phyloP scores from a whole-genome alignment of 306 rosid species.

The Vigna nakashimae region DNA sequence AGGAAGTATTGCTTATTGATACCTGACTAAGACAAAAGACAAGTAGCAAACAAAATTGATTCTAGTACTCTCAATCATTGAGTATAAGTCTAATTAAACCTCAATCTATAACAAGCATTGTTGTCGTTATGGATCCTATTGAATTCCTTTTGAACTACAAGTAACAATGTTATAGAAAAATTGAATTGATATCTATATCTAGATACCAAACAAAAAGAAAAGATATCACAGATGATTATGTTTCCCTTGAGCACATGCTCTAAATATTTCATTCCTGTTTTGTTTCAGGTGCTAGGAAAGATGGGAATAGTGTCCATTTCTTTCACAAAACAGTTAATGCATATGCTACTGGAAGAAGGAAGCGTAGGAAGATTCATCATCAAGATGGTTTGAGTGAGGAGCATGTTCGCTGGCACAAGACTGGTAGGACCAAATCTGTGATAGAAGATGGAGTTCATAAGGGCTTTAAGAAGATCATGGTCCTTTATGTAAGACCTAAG shows the following conservation, averaged over 20 bases:
- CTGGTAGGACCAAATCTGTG: constrained; percentile 51
- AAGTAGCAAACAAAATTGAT: neutral
- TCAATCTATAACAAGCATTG: neutral
- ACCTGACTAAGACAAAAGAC: neutral
- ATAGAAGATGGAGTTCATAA: constrained; percentile 47
- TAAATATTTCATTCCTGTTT: constrained; percentile 22
- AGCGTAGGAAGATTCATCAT: constrained; percentile 54
- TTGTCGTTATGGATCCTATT: neutral
- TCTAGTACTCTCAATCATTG: neutral
- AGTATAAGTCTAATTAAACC: neutral
- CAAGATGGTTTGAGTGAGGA: constrained; percentile 39
- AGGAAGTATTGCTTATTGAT: neutral
- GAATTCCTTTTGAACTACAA: too few relatives aligned
- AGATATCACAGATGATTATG: neutral
- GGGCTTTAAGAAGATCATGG: constrained; percentile 88
- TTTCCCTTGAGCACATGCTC: constrained; percentile 4
- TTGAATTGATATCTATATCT: neutral
- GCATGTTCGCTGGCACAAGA: constrained; percentile 54
- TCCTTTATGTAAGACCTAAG: constrained; percentile 63
- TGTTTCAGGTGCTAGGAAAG: constrained; percentile 75
- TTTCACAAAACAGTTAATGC: constrained; percentile 75
- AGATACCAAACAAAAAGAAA: neutral
- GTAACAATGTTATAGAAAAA: neutral
- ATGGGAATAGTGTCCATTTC: constrained; percentile 74
- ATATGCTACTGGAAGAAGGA: constrained; percentile 76